Evolutionary conservation across 1,139 yeast species (phyloP).

Genomic region (Candida glucosophila): DNA sequence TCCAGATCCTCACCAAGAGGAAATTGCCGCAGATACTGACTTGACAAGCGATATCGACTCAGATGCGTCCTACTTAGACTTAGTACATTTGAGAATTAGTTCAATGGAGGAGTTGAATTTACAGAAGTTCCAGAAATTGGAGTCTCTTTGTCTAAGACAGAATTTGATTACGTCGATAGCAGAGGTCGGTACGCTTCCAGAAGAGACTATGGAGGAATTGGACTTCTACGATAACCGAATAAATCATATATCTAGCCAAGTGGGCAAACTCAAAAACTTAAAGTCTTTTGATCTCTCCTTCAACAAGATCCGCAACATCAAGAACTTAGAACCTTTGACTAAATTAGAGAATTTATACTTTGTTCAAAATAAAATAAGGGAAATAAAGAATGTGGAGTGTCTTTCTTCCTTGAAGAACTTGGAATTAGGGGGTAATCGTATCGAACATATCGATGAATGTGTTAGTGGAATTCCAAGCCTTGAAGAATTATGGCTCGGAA

Average conservation of each 20-base stretch:
- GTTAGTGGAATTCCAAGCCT: constrained; percentile 46
- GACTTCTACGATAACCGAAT: constrained; percentile 91
- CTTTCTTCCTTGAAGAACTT: constrained; percentile 56
- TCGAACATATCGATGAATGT: constrained; percentile 53
- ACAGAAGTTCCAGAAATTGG: constrained; percentile 47
- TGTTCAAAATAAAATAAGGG: constrained; percentile 80
- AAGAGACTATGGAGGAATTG: constrained; percentile 56
- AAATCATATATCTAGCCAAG: constrained; percentile 67
- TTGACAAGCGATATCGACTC: constrained; percentile 53
- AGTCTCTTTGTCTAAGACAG: constrained; percentile 69
- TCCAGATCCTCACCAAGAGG: constrained; percentile 44
- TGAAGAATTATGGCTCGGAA: constrained; percentile 87
- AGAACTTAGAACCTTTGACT: constrained; percentile 59
- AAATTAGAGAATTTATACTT: constrained; percentile 65
- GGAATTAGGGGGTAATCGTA: constrained; percentile 88
- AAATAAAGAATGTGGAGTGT: constrained; percentile 58
- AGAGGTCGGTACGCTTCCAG: constrained; percentile 54
- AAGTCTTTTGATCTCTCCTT: constrained; percentile 74
- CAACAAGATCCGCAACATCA: constrained; percentile 82
- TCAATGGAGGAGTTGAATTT: constrained; percentile 62
- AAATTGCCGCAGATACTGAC: constrained; percentile 44
- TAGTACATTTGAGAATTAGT: constrained; percentile 69
- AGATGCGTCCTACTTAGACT: constrained; percentile 62
- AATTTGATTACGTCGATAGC: constrained; percentile 69
- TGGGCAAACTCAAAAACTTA: constrained; percentile 53